Conservation (phyloP, 2,329 filamentous ascomycete species). For the Pyricularia grisea region DNA sequence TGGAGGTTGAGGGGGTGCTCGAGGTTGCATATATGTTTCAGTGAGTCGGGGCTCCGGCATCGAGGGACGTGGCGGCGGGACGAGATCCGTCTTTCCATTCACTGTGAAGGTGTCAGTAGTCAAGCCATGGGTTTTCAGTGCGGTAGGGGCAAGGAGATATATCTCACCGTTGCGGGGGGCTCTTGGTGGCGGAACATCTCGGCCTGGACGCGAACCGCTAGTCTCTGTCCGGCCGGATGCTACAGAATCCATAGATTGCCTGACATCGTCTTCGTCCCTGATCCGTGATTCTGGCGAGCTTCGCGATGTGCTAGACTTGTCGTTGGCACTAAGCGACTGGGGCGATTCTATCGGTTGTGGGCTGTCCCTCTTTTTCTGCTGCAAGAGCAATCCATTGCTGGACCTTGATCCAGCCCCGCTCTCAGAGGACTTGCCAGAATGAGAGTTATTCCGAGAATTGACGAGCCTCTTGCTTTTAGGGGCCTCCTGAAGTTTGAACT, state of each 20-base stretch:
- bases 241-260: slow-evolving; percentile 32
- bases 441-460: slow-evolving; percentile 33
- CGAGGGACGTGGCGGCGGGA: slow-evolving; percentile 17
- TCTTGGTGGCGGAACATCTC: slow-evolving; percentile 52
- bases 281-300: slow-evolving; percentile 50
- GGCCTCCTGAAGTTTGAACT: slow-evolving; percentile 74
- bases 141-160: not conserved
- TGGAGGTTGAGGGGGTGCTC: slow-evolving; percentile 45
- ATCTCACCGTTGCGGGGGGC: slow-evolving; percentile 34
- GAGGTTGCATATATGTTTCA: slow-evolving; percentile 49
- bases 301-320: slow-evolving; percentile 31
- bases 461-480: slow-evolving; percentile 51
- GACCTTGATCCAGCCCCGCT: slow-evolving; percentile 22
- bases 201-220: slow-evolving; percentile 37
- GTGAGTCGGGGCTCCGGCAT: slow-evolving; percentile 30
- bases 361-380: slow-evolving; percentile 27
- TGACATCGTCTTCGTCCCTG: slow-evolving; percentile 43
- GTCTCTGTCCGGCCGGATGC: slow-evolving; percentile 28
- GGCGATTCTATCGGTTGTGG: slow-evolving; percentile 18
- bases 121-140: not conserved
- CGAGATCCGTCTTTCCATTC: slow-evolving; percentile 21
- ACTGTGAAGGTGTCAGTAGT: slow-evolving; percentile 18
- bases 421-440: slow-evolving; percentile 29
- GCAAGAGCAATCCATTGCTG: slow-evolving; percentile 20
- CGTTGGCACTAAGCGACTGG: slow-evolving; percentile 19